Base-by-base conservation (phyloP, 2,329 filamentous ascomycete genomes). In the Amphichorda felina region DNA sequence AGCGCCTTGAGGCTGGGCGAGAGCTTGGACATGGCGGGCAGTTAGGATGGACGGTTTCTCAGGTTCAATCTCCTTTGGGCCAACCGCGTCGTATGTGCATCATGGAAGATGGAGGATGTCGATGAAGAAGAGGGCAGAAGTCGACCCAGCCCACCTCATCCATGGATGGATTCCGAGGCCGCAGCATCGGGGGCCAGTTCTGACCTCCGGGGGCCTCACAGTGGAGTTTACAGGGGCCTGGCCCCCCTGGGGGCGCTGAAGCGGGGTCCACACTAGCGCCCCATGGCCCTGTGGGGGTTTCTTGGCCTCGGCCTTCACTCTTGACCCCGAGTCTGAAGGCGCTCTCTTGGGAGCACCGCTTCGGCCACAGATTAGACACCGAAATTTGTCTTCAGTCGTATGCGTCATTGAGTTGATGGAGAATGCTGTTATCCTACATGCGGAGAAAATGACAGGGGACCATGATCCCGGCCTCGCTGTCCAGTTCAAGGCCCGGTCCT, bases 1-100 rank as follows among this genome's bases (percentile, higher is more conserved):
- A 88, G 72, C 32, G 75, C 68, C 59, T 87, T 88, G 46, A 89
- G 67, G 34, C 73, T 60, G 2, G 72, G 64, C 2, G 81, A 82
- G 15, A 89, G 68, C 55, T 83, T 87, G 6, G 81, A 77, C 81
- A 85, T 86, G 45, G 49, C 30, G 18, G 17, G 11, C 5, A 13
- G 13, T 8, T 33, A 9, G 10, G 9, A 10, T 16, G 29, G 11
- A 25, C 24, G 8, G 8, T 13, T 25, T 25, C 13, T 25, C 24
- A 25, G 8, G 8, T 25, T 13, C 8, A 25, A 25, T 25, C 24
- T 13, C 24, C 24, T 13, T 25, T 25, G 24, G 24, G 24, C 24
- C 24, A 8, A n/a, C n/a, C n/a, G n/a, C n/a, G n/a, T n/a, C n/a
- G n/a, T n/a, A n/a, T n/a, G n/a, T n/a, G n/a, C n/a, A n/a, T n/a